A percentile compares a stretch with the other conserved stretches of the same genome.
These are phyloP conservation scores for Phytopythium mirpurense DNA, from an alignment of 352 stramenopile species.

Conservation along the genomic window DNA sequence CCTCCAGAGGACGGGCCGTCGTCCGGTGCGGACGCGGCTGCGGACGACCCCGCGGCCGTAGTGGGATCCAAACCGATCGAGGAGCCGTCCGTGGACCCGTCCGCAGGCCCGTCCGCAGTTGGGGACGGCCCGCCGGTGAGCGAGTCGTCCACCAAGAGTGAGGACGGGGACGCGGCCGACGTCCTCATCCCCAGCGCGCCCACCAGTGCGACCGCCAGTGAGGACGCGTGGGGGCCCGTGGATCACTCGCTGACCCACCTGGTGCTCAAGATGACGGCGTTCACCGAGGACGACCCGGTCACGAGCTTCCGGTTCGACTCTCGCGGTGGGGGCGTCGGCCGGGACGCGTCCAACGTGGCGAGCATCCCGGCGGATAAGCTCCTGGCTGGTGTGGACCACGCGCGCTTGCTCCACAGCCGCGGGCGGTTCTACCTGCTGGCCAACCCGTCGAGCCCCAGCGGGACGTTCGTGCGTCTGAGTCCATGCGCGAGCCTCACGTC, in stretches of 20 bases:
- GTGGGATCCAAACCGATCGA: background rate
- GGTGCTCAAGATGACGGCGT: slow-evolving; percentile 82
- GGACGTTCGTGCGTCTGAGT: slow-evolving; percentile 66
- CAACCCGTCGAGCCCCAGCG: slow-evolving; percentile 44
- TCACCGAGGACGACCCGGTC: slow-evolving; percentile 64
- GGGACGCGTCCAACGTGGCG: slow-evolving; percentile 43
- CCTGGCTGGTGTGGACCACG: slow-evolving; percentile 44
- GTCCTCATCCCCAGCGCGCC: slow-evolving; percentile 9
- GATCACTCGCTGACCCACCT: slow-evolving; percentile 60
- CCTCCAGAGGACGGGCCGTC: slow-evolving; percentile 1
- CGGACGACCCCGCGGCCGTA: slow-evolving; percentile 4
- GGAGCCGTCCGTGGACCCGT: background rate
- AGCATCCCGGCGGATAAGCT: slow-evolving; percentile 76
- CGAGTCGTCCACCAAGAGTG: slow-evolving; percentile 14
- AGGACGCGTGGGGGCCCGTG: slow-evolving; percentile 23
- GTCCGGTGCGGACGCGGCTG: background rate
- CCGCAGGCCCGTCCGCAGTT: background rate
- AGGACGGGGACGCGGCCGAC: background rate
- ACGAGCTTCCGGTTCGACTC: slow-evolving; percentile 70
- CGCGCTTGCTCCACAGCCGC: slow-evolving; percentile 42
- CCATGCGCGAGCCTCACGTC: slow-evolving; percentile 8
- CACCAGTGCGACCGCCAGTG: slow-evolving; percentile 5
- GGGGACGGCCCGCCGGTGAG: slow-evolving; percentile 5
- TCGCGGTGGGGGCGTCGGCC: slow-evolving; percentile 47
- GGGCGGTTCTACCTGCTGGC: slow-evolving; percentile 56